phyloP scores from a whole-genome alignment of 1,284 basidiomycete species.

The Boletus subluridellus region DNA sequence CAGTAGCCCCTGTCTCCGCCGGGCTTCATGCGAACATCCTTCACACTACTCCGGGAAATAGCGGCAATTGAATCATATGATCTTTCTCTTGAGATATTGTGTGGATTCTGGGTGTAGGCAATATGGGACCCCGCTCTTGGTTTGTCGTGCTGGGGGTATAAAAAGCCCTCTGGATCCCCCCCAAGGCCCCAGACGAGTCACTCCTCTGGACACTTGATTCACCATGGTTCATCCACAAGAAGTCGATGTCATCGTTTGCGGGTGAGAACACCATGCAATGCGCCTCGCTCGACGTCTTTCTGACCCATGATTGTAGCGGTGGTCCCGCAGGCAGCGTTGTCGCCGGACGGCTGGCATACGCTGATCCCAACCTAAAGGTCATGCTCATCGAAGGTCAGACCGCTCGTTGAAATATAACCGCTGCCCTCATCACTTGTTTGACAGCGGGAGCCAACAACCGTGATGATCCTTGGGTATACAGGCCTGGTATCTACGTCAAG shows the following conservation, averaged over 20 bases:
- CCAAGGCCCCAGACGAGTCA: slow-evolving; percentile 2
- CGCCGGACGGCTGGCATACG: slow-evolving; percentile 65
- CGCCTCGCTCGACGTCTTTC: not conserved
- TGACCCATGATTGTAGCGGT: slow-evolving; percentile 41
- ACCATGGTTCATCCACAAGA: slow-evolving; percentile 59
- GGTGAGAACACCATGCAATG: slow-evolving; percentile 31
- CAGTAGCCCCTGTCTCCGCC: not conserved
- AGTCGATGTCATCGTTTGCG: slow-evolving; percentile 68
- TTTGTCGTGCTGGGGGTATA: slow-evolving; percentile 14
- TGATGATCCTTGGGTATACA: slow-evolving; percentile 72
- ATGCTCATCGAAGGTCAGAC: slow-evolving; percentile 67
- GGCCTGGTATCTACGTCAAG: slow-evolving; percentile 63
- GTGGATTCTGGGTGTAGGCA: not conserved
- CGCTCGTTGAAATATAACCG: not conserved
- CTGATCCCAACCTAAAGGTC: slow-evolving; percentile 68
- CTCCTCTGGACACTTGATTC: not conserved
- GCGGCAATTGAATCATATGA: slow-evolving; percentile 17
- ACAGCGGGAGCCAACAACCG: slow-evolving; percentile 66
- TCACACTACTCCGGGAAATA: slow-evolving; percentile 1
- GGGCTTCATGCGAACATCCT: not conserved
- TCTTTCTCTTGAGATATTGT: not conserved
- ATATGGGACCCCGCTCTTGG: slow-evolving; percentile 6
- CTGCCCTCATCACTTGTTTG: not conserved
- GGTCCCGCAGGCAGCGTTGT: slow-evolving; percentile 67
- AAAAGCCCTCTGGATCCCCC: slow-evolving; percentile 3